A percentile compares a stretch with the other conserved stretches of the same genome.
These are phyloP conservation scores for Cyclostephanos tholiformis DNA, from an alignment of 108 stramenopile species.

Conservation along the genomic window DNA sequence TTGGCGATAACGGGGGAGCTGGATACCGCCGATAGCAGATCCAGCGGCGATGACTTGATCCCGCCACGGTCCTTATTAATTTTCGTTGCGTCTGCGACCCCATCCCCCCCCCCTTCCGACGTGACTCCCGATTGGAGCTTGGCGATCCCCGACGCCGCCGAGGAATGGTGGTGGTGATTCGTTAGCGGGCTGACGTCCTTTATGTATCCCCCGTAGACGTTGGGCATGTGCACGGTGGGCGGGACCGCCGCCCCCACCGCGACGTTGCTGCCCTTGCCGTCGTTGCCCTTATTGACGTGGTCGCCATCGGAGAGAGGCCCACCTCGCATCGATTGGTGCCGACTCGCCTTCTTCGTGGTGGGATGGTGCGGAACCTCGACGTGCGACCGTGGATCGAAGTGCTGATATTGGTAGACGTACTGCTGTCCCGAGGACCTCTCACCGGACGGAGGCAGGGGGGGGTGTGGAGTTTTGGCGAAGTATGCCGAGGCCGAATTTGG, in stretches of 20 bases:
- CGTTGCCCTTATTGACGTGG: not conserved
- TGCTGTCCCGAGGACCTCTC: not conserved
- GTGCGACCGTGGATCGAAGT: conserved; percentile 17
- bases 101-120: not conserved
- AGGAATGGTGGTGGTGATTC: not conserved
- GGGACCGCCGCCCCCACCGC: not conserved
- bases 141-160: not conserved
- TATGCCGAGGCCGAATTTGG: not conserved
- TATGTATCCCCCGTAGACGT: not conserved
- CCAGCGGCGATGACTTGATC: conserved; percentile 11
- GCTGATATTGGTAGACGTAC: conserved; percentile 20
- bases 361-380: not conserved
- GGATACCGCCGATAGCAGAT: conserved; percentile 8
- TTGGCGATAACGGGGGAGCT: conserved; percentile 6
- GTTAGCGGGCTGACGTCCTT: conserved; percentile 11
- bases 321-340: not conserved
- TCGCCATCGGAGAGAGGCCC: not conserved
- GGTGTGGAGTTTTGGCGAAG: not conserved
- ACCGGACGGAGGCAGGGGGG: not conserved
- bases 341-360: not conserved
- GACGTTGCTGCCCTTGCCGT: not conserved
- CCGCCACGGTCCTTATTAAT: not conserved
- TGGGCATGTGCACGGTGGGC: conserved; percentile 15
- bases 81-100: not conserved
- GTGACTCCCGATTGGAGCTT: not conserved